Conservation (phyloP, 768 basidiomycete species). For the Podaxis carcinomalis region DNA sequence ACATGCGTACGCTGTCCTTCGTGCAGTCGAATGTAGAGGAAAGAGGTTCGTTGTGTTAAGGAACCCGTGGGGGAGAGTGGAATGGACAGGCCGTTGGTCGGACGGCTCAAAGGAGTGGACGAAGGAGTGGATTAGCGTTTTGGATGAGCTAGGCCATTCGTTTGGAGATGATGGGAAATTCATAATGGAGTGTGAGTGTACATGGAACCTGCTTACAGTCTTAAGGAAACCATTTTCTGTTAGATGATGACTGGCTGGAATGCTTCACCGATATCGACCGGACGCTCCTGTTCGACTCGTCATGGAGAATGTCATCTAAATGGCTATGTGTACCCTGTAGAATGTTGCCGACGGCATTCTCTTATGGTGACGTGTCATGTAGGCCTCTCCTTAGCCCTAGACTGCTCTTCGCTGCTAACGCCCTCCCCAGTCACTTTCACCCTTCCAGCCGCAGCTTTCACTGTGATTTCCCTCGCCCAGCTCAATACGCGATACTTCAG, state of each 20-base stretch:
- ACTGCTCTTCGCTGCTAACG: background rate
- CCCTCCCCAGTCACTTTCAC: slow-evolving; percentile 37
- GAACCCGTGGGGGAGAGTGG: slow-evolving; percentile 44
- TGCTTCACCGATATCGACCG: slow-evolving; percentile 41
- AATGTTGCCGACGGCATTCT: slow-evolving; percentile 43
- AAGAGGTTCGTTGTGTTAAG: slow-evolving; percentile 43
- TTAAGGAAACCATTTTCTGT: background rate
- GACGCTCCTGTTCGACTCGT: slow-evolving; percentile 40
- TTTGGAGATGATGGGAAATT: slow-evolving; percentile 46
- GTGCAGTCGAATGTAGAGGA: slow-evolving; percentile 36
- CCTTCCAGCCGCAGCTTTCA: slow-evolving; percentile 32
- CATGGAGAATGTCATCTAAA: slow-evolving; percentile 43
- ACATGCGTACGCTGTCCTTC: slow-evolving; percentile 44
- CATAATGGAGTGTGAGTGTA: slow-evolving; percentile 37
- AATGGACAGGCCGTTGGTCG: slow-evolving; percentile 45
- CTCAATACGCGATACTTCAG: slow-evolving; percentile 45
- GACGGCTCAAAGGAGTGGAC: slow-evolving; percentile 50
- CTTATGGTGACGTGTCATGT: slow-evolving; percentile 53
- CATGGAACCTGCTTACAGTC: background rate
- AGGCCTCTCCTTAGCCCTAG: slow-evolving; percentile 18
- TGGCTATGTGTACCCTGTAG: slow-evolving; percentile 41
- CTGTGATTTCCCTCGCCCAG: slow-evolving; percentile 50
- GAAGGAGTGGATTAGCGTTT: slow-evolving; percentile 35
- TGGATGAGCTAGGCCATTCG: slow-evolving; percentile 31
- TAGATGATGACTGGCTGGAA: slow-evolving; percentile 37